Conservation (phyloP, 768 basidiomycete genomes). For the Sarcodon aspratus region DNA sequence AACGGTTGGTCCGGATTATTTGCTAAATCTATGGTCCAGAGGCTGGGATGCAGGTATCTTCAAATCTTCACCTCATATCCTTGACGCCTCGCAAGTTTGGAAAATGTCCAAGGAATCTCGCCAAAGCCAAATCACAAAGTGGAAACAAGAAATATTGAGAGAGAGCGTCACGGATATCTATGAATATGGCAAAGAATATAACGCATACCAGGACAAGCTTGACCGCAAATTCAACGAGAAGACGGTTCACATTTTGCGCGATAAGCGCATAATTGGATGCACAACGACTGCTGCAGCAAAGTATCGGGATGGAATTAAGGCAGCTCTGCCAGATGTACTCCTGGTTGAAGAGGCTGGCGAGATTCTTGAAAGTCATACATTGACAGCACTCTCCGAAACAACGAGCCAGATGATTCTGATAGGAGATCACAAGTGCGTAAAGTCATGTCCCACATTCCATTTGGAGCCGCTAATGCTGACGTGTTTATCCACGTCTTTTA, state of each 20-base stretch:
- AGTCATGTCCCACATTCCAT: background rate
- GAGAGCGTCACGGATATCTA: slow-evolving; percentile 24
- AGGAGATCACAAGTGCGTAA: slow-evolving; percentile 58
- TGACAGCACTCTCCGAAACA: slow-evolving; percentile 38
- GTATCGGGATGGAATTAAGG: slow-evolving; percentile 34
- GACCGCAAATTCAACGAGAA: slow-evolving; percentile 23
- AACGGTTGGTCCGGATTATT: slow-evolving; percentile 23
- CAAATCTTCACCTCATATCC: slow-evolving; percentile 13
- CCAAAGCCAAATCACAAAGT: slow-evolving; percentile 15
- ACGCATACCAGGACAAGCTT: slow-evolving; percentile 25
- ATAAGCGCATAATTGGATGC: slow-evolving; percentile 50
- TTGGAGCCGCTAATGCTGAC: background rate
- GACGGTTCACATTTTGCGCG: slow-evolving; percentile 21
- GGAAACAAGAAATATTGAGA: slow-evolving; percentile 23
- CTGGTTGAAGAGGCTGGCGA: slow-evolving; percentile 69
- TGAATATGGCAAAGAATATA: slow-evolving; percentile 22
- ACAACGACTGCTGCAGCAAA: slow-evolving; percentile 65
- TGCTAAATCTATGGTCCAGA: slow-evolving; percentile 34
- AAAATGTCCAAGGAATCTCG: slow-evolving; percentile 18
- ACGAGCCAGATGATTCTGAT: slow-evolving; percentile 52
- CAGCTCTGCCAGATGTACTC: slow-evolving; percentile 35
- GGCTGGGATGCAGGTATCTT: slow-evolving; percentile 36
- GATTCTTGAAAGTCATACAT: slow-evolving; percentile 55
- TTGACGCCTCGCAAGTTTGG: slow-evolving; percentile 23
- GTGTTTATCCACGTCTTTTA: slow-evolving; percentile 19